phyloP scores from a whole-genome alignment of 2,329 filamentous ascomycete genomes.

The Apiospora hydei region DNA sequence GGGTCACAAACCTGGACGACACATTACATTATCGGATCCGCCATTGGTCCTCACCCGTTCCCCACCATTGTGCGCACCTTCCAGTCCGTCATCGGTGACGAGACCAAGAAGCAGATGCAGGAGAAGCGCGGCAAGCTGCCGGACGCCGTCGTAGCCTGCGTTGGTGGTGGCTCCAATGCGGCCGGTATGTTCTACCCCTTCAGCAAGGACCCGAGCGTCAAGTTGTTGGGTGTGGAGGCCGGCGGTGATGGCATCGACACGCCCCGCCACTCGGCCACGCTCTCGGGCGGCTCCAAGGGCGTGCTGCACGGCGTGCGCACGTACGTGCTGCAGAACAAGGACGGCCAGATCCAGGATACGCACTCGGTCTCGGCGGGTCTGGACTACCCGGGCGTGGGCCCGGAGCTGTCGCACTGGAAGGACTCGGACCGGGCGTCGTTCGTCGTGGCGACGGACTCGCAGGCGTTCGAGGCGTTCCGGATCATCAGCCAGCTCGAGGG shows the following conservation, averaged over 20 bases:
- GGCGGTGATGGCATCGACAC: constrained; percentile 94
- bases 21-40: constrained; percentile 99
- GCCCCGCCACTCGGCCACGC: constrained; percentile 82
- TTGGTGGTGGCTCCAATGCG: constrained; percentile 94
- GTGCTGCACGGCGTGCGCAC: constrained; percentile 96
- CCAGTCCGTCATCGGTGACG: constrained; percentile 94
- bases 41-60: constrained; percentile 97
- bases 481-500: constrained; percentile 88
- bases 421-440: constrained; percentile 86
- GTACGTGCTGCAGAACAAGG: constrained; percentile 90
- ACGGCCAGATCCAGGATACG: constrained; percentile 93
- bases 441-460: constrained; percentile 87
- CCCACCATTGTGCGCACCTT: constrained; percentile 97
- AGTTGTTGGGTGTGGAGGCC: constrained; percentile 92
- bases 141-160: constrained; percentile 95
- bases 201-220: constrained; percentile 81
- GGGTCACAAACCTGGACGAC: constrained; percentile 90
- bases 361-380: constrained; percentile 96
- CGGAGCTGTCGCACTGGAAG: constrained; percentile 93
- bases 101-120: constrained; percentile 92
- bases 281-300: constrained; percentile 86
- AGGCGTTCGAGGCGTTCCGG: constrained; percentile 89
- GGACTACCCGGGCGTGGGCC: constrained; percentile 96
- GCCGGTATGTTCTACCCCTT: constrained; percentile 99
- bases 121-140: constrained; percentile 87